Evolutionary conservation across 2,329 filamentous ascomycete genomes (phyloP).

Genomic region (Didymella lethalis): DNA sequence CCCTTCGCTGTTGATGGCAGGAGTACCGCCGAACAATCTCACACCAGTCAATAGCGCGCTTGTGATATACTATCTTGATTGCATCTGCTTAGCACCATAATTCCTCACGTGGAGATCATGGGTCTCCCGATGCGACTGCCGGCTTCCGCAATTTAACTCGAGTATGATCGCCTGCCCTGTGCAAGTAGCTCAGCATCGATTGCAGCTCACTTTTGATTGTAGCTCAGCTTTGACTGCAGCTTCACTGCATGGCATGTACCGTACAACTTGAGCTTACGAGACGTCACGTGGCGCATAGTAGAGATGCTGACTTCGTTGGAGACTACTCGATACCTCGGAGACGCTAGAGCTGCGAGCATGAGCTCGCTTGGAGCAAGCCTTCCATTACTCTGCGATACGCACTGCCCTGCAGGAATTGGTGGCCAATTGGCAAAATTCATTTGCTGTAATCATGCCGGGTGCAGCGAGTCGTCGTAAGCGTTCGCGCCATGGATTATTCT

Average conservation of each 20-base stretch:
- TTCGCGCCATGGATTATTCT: constrained; percentile 11
- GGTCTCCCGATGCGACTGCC: background rate
- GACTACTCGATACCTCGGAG: constrained; percentile 7
- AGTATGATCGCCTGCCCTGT: constrained; percentile 7
- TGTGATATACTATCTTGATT: background rate
- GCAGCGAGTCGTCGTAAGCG: constrained; percentile 28
- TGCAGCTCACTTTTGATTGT: constrained; percentile 3
- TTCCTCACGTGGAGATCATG: background rate
- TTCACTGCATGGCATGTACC: constrained; percentile 15
- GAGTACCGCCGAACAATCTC: constrained; percentile 3
- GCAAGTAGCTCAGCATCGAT: constrained; percentile 6
- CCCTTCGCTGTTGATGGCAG: constrained; percentile 23
- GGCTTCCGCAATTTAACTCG: constrained; percentile 4
- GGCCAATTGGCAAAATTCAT: constrained; percentile 20
- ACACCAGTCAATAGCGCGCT: background rate
- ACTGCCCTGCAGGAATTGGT: constrained; percentile 8
- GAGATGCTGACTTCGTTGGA: constrained; percentile 13
- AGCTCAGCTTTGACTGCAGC: constrained; percentile 11
- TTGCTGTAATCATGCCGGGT: constrained; percentile 1
- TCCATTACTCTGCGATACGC: constrained; percentile 4
- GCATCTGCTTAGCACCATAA: background rate
- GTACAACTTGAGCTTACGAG: constrained; percentile 4
- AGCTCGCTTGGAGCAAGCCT: constrained; percentile 23
- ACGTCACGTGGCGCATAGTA: constrained; percentile 8
- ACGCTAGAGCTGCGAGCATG: constrained; percentile 32